Conservation (phyloP, 2,329 filamentous ascomycete species). For the Nemania bipapillata region DNA sequence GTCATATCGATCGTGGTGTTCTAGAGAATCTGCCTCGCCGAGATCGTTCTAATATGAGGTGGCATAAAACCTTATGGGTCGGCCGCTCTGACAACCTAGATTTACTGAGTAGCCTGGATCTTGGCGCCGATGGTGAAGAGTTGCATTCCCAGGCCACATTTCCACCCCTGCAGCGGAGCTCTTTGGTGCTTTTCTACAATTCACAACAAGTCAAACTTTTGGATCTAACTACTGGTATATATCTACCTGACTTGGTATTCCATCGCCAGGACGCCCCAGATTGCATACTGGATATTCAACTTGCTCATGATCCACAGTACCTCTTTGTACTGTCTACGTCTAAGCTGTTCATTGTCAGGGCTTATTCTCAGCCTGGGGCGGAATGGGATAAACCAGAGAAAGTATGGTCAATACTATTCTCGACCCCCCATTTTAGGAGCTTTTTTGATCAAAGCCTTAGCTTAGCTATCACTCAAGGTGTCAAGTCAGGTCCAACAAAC, state of each 20-base stretch:
- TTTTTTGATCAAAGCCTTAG: constrained; percentile 54
- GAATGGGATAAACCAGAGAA: constrained; percentile 41
- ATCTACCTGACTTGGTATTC: constrained; percentile 46
- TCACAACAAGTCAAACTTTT: constrained; percentile 47
- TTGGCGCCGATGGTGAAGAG: constrained; percentile 49
- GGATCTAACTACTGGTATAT: constrained; percentile 43
- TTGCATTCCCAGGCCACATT: constrained; percentile 42
- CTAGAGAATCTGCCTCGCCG: constrained; percentile 50
- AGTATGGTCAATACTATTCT: constrained; percentile 53
- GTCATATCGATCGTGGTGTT: constrained; percentile 58
- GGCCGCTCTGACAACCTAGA: constrained; percentile 47
- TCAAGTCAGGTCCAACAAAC: constrained; percentile 30
- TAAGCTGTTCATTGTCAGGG: constrained; percentile 46
- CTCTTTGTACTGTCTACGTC: constrained; percentile 49
- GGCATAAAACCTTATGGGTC: constrained; percentile 59
- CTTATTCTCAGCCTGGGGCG: constrained; percentile 36
- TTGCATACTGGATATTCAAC: constrained; percentile 47
- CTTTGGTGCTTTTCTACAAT: constrained; percentile 59
- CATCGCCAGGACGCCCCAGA: constrained; percentile 40
- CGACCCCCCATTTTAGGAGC: constrained; percentile 59
- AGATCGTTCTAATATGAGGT: constrained; percentile 50
- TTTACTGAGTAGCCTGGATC: constrained; percentile 53
- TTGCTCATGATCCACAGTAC: constrained; percentile 46
- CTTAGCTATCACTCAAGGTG: constrained; percentile 52
- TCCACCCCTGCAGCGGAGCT: constrained; percentile 64